Base-by-base conservation (phyloP, 2,329 filamentous ascomycete genomes). In the Fusarium staphyleae region DNA sequence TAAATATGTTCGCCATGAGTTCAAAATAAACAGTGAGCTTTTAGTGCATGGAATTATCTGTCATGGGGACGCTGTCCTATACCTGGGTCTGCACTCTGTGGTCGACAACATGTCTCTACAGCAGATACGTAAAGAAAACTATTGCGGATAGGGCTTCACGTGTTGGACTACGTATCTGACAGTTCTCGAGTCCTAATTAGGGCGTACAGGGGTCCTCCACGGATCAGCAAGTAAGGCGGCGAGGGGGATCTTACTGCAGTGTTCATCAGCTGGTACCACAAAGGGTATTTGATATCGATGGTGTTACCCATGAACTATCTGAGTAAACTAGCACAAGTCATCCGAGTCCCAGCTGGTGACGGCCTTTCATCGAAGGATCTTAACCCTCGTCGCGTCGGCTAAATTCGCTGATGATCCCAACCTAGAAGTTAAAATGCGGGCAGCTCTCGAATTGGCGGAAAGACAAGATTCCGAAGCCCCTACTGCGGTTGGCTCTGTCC, bases 31-130 rank as follows among this genome's bases (percentile, higher is more conserved):
- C 10, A 18, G 7, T 30, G 3, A 14, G 18, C 29, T 44, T 1
- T 42, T 15, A 8, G 4, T 3, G 4, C 22, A 46, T 9, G 16
- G 39, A 0, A 50, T 62, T 22, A 4, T 12, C 1, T 63, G 57
- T 42, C 54, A 62, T 14, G 54, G 61, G 10, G 57, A 64, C 5
- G 61, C 61, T 0, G 48, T 63, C 22, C 11, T 36, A 10, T 29
- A 43, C 36, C 15, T 63, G 28, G 47, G 36, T 29, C 8, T 64
- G 16, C n/a, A 26, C 1, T 43, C 19, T 15, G 60, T 62, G 0
- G 16, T 63, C 4, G 54, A 63, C 9, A 2, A 16, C 1, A 7
- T 55, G 0, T 61, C 53, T 0, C 12, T 61, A 12, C 14, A 34
- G 26, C 61, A 64, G 16, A 63, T 63, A 37, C 34, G 43, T 0